Base-by-base conservation (phyloP, 2,329 filamentous ascomycete species). In the Calonectria pseudoreteaudii region DNA sequence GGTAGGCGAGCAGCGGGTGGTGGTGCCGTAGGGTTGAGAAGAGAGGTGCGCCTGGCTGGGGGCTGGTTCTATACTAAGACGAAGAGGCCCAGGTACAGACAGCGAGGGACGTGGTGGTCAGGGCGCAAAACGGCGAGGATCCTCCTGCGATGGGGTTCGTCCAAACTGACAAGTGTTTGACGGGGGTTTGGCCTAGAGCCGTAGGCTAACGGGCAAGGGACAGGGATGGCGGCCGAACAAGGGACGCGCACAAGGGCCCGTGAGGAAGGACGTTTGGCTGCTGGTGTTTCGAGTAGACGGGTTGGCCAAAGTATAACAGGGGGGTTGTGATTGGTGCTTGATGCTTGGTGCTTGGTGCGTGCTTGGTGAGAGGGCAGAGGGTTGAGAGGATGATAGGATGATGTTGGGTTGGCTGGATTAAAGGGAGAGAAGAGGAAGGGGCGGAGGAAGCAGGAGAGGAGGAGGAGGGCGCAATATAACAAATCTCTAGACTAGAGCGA, bases 101-200 rank as follows among this genome's bases (percentile, higher is more conserved):
- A 11, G 52, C n/a, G 13, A 30, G 53, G 30, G 41, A 49, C 49
- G 70, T 53, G 65, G 36, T 69, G 71, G 71, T 53, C 71, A 73
- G 71, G 66, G 71, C 71, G 71, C 71, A 73, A 73, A 73, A 69
- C 44, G 70, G 66, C 71, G 66, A 68, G 66, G 71, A 62, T 68
- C 58, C 60, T 69, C 58, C 36, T 50, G 58, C 7, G 47, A 68
- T 66, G 68, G 68, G 60, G 65, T 71, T 62, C 34, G 56, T 62
- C 56, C 56, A 62, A 41, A 38, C 56, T 62, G 34, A 26, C 56
- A 62, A 41, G 56, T 28, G 56, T 62, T 38, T 60, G 56, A 60
- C 56, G 56, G 56, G 56, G 56, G 56, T 60, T 60, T 60, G 56
- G 56, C 56, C 56, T 60, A 60, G 23, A 60, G 56, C 56, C 23